Base-by-base conservation (phyloP, 2,329 filamentous ascomycete genomes). In the Furcasterigmium furcatum region DNA sequence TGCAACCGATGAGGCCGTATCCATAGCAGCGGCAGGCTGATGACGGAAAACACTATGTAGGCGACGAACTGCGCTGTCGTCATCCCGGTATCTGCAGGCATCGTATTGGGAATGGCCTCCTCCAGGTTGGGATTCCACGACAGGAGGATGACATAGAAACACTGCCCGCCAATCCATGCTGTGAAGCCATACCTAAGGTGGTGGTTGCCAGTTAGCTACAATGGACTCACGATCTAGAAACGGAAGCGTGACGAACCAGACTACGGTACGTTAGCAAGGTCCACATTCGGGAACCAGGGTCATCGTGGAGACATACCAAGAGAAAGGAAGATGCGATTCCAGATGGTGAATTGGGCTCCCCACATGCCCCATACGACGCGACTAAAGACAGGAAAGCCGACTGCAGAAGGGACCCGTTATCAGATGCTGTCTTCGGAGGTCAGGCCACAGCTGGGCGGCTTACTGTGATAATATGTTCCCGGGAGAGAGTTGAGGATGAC, bases 101-200 rank as follows among this genome's bases (percentile, higher is more conserved):
- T 67, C 32, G 55, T 59, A 52, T 73, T 73, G 13, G 61, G 65
- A 36, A 75, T 64, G 48, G 67, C 67, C 1, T 61, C 41, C 44
- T 73, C 70, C 27, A 73, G 59, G 8, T 60, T 59, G 10, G 71
- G 71, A 52, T 70, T 68, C 55, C 71, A 69, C 2, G 73, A 70
- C 10, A 69, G 64, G 5, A 76, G 59, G 42, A 70, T 70, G 38
- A 74, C 60, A 42, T 73, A 71, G 45, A 73, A 50, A 41, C 70
- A 73, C 53, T 71, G 61, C 3, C 71, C 71, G 12, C 72, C 72
- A 34, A 73, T 66, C 67, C 70, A 74, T 5, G 70, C 65, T 43
- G 72, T 70, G 46, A 73, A 71, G 14, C 63, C 68, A 43, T 70
- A 69, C 66, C 65, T 65, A 21, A 39, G 12, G 7, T 13, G 25